phyloP scores from a whole-genome alignment of 768 basidiomycete genomes.

The Pisolithus sp. region DNA sequence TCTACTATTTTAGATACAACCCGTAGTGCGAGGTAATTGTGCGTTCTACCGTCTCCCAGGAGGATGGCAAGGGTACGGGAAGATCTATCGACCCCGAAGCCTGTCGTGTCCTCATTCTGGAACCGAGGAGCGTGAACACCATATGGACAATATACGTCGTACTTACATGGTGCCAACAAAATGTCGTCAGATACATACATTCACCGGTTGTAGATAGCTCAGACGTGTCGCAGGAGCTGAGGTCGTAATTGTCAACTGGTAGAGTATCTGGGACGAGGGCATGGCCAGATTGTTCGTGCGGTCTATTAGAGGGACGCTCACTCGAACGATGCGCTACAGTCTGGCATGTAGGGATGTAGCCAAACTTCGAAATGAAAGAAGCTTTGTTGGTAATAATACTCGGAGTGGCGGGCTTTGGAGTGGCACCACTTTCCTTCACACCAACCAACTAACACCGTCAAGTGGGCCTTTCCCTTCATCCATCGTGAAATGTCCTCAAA shows the following conservation, averaged over 20 bases:
- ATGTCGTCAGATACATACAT: constrained; percentile 40
- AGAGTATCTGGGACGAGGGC: constrained; percentile 38
- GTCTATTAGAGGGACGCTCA: constrained; percentile 51
- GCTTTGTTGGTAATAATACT: no score
- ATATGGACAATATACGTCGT: constrained; percentile 64
- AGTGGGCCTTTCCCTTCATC: no score
- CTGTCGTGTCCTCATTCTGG: constrained; percentile 71
- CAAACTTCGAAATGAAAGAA: no score
- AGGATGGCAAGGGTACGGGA: constrained; percentile 26
- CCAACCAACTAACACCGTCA: no score
- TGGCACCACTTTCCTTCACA: no score
- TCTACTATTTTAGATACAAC: constrained; percentile 73
- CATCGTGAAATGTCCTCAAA: constrained; percentile 9
- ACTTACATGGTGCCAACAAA: constrained; percentile 79
- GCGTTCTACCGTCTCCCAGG: constrained; percentile 4
- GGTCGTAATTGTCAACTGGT: constrained; percentile 51
- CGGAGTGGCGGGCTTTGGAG: no score
- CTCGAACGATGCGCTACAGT: constrained; percentile 63
- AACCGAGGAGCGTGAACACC: constrained; percentile 81
- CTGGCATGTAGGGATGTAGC: constrained; percentile 51
- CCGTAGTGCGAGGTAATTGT: constrained; percentile 6
- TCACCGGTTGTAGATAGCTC: constrained; percentile 22
- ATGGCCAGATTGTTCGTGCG: constrained; percentile 33
- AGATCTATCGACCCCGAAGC: constrained; percentile 55
- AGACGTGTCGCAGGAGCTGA: constrained; percentile 22